A percentile compares a stretch with the other conserved stretches of the same genome.
phyloP scores from a whole-genome alignment of 2,329 filamentous ascomycete genomes.

The Lecanicillium sp. region DNA sequence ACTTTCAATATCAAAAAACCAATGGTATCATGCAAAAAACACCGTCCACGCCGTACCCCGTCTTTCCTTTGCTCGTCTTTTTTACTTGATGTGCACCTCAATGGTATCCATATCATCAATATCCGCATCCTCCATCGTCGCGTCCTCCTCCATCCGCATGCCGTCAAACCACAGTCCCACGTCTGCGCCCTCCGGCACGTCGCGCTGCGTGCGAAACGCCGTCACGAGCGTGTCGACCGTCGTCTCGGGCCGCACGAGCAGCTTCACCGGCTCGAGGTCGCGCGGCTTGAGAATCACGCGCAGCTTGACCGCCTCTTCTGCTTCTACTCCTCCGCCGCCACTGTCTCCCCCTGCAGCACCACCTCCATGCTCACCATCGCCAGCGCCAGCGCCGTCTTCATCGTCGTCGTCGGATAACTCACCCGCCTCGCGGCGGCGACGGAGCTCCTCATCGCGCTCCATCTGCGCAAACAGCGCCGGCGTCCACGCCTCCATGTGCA shows the following conservation, averaged over 20 bases:
- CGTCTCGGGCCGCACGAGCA: constrained; percentile 47
- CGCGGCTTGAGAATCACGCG: constrained; percentile 47
- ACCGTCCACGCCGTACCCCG: too few relatives aligned
- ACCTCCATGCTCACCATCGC: not conserved
- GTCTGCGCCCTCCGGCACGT: constrained; percentile 40
- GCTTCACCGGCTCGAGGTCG: constrained; percentile 39
- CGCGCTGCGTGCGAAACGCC: constrained; percentile 49
- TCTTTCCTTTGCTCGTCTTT: too few relatives aligned
- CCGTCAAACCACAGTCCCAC: constrained; percentile 69
- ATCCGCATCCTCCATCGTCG: constrained; percentile 57
- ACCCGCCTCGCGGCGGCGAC: constrained; percentile 34
- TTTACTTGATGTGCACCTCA: constrained; percentile 62
- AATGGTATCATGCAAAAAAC: not conserved
- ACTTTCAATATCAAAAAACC: too few relatives aligned
- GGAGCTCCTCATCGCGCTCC: constrained; percentile 40
- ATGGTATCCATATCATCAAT: constrained; percentile 68
- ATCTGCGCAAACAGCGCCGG: constrained; percentile 48
- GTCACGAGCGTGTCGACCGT: constrained; percentile 54
- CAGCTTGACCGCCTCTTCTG: constrained; percentile 29
- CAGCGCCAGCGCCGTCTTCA: constrained; percentile 8
- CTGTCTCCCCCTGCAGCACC: constrained; percentile 8
- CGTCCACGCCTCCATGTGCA: constrained; percentile 76
- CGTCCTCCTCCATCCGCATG: constrained; percentile 55
- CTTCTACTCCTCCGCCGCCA: constrained; percentile 12
- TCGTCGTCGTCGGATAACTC: constrained; percentile 27